Evolutionary conservation across 2,329 filamentous ascomycete genomes (phyloP), one percentile per base, ranked within the genome.

Genomic region (Xylaria sp.): DNA sequence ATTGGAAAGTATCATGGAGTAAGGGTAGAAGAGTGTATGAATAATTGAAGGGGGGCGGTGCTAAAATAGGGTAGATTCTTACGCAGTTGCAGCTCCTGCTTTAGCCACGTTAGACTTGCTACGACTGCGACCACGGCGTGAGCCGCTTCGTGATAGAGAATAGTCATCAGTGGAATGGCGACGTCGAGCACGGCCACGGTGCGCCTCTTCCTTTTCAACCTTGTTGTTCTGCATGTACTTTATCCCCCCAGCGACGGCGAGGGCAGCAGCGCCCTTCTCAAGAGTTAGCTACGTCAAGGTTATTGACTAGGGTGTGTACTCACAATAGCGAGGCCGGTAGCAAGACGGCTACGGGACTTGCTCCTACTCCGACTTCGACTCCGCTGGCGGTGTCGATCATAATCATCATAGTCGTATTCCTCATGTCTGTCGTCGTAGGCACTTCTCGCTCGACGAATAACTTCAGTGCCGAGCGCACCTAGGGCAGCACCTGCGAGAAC

Each of bases 181-280:
- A 51, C 81, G 84, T 39, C 86, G 84, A 73, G 85, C 86, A 54
- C 88, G 86, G 10, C 89, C 89, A 59, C 89, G 86, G 31, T 75
- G 81, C 15, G 83, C 78, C 73, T 90, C 88, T 71, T 90, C 89
- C 75, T 86, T 88, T 54, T 90, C 87, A 54, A 86, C 78, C 75
- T 88, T 89, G 78, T 84, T 87, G 73, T 86, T 84, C 71, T 90
- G 86, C 76, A 88, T 86, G 75, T 90, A 90, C 76, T 90, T 90
- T 70, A 88, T 85, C 5, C 89, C 89, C n/a, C 89, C 89, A 3
- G 89, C 88, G 23, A 89, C 87, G 8, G 89, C 89, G 28, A 91
- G 82, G 18, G 88, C 89, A 25, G 89, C 88, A 10, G 88, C 89
- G 9, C 78, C 77, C 78, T 80, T 55, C 28, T 65, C 39, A 52